Evolutionary conservation across 2,329 filamentous ascomycete genomes (phyloP).

Genomic region (Sarocladium kiliense): DNA sequence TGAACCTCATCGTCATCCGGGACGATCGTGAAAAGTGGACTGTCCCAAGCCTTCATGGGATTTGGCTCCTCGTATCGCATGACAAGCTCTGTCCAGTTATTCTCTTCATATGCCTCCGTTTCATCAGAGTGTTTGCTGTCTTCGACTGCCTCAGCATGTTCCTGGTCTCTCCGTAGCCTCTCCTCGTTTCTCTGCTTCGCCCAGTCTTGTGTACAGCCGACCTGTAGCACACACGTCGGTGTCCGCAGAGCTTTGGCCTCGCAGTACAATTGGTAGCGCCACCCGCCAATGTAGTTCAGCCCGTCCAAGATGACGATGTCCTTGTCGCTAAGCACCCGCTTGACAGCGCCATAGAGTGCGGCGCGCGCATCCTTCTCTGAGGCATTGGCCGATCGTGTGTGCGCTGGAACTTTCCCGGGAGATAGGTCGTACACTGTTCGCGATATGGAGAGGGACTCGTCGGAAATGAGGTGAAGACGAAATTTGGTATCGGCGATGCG

Average conservation of each 20-base stretch:
- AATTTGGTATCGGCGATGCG: conserved; percentile 50
- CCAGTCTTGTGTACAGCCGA: conserved; percentile 50
- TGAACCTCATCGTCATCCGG: conserved; percentile 69
- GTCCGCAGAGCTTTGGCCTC: conserved; percentile 77
- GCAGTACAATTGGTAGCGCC: conserved; percentile 80
- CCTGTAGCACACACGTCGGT: conserved; percentile 67
- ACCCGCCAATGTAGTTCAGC: conserved; percentile 86
- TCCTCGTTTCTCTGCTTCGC: conserved; percentile 55
- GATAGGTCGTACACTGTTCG: conserved; percentile 67
- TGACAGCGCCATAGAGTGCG: conserved; percentile 70
- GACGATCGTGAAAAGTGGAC: conserved; percentile 72
- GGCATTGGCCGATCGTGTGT: conserved; percentile 65
- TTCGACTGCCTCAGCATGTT: not conserved
- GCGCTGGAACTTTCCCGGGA: conserved; percentile 42
- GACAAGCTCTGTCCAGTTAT: conserved; percentile 72
- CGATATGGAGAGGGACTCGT: conserved; percentile 64
- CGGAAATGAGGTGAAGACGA: conserved; percentile 69
- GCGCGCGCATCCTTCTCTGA: conserved; percentile 80
- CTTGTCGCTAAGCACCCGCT: conserved; percentile 64
- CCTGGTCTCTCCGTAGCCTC: conserved; percentile 34
- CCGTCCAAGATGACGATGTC: conserved; percentile 77
- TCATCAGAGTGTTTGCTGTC: conserved; percentile 11
- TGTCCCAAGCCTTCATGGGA: conserved; percentile 79
- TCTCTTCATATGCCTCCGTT: conserved; percentile 43
- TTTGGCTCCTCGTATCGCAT: conserved; percentile 86